Evolutionary conservation across 805 yeast species (phyloP).

Genomic region (Diddensiella santjacobensis): DNA sequence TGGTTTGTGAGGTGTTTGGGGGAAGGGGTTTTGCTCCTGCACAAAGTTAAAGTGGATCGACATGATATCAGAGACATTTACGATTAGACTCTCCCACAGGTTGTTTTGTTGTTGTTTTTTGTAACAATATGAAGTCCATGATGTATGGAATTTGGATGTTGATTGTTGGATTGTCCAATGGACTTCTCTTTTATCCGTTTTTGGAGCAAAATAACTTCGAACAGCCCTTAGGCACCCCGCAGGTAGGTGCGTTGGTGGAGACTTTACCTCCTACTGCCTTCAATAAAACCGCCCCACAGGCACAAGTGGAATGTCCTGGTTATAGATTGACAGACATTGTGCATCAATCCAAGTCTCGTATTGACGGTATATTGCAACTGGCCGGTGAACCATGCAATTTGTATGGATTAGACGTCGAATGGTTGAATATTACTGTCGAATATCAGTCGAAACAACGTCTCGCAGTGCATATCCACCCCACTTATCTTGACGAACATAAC

Average conservation of each 20-base stretch:
- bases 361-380: slow-evolving; percentile 20
- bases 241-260: background rate
- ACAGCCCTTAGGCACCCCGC: background rate
- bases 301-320: slow-evolving; percentile 18
- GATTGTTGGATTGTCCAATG: no score
- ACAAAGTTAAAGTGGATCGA: no score
- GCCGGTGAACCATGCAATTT: slow-evolving; percentile 22
- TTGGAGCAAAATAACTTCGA: background rate
- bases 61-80: no score
- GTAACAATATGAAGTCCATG: no score
- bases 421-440: slow-evolving; percentile 11
- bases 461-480: slow-evolving; percentile 9
- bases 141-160: no score
- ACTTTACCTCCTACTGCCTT: slow-evolving; percentile 13
- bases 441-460: slow-evolving; percentile 11
- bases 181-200: background rate
- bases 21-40: no score
- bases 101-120: no score
- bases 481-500: slow-evolving; percentile 4
- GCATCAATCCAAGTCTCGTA: slow-evolving; percentile 4
- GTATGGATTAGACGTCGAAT: slow-evolving; percentile 18
- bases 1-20: no score
- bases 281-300: slow-evolving; percentile 14
- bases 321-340: slow-evolving; percentile 12
- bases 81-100: no score